Evolutionary conservation across 768 basidiomycete species (phyloP), one percentile per base, ranked within the genome.

Genomic region (Megacollybia marginata): DNA sequence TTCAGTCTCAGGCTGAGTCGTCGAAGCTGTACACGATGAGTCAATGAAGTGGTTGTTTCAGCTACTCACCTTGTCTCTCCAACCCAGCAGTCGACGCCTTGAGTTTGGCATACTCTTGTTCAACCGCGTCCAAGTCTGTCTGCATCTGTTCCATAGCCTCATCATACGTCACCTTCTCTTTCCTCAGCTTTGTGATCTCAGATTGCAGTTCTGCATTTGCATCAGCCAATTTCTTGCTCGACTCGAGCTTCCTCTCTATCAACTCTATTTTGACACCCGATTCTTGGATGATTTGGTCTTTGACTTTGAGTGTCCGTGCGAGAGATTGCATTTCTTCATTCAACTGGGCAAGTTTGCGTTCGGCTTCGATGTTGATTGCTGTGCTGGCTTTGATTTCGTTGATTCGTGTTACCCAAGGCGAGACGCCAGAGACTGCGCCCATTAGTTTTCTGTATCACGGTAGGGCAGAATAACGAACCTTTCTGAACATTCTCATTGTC

Each of bases 101-200:
- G 55, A 97, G 70, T 64, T 85, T 91, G 4, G 72, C 79, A 62
- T 92, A 92, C 57, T 98, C 94, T 63, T 90, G 83, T 65, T 94
- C 92, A 47, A 94, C 69, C 1, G 73, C 62, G 63, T 96, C 93
- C 54, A 96, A 68, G 58, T 99, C 95, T 1, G 82, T 78, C 61
- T 95, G 92, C 9, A 98, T 66, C 59, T 92, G 90, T 55, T 94
- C 93, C 74, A 97, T 88, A 2, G 92, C 91, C 57, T 95, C 92
- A 62, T 92, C 88, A 58, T 94, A 90, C 32, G 86, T 85, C 49
- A 84, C 76, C 64, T 95, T 92, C 60, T 95, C 89, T 65, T 92
- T 89, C 65, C 82, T 80, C 4, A 83, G 80, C 62, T 92, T 92
- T 28, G 74, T 67, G 2, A 97, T 71, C 57, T 94, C 86, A 32